A percentile compares a stretch with the other conserved stretches of the same genome.
These are phyloP conservation scores for Globisporangium perplexum DNA, from an alignment of 352 stramenopile genomes.

Conservation along the genomic window DNA sequence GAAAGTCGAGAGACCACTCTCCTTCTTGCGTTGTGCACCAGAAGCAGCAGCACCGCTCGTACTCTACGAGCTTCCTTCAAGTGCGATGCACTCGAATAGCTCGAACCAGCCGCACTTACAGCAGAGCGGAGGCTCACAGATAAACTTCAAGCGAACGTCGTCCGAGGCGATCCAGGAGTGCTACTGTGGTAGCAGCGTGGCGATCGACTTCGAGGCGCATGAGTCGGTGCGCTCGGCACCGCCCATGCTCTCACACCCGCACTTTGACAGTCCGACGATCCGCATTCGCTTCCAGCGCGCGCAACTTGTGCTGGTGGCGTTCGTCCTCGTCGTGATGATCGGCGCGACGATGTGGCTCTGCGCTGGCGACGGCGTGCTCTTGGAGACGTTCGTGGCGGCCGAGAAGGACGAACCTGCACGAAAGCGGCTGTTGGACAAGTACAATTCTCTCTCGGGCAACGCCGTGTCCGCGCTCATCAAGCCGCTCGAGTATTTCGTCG, in stretches of 20 bases:
- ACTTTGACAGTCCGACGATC: not conserved
- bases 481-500: slow-evolving; percentile 6
- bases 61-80: too few relatives aligned
- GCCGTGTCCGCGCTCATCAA: not conserved
- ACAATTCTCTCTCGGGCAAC: slow-evolving; percentile 7
- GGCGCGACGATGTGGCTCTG: not conserved
- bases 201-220: not conserved
- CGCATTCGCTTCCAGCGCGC: not conserved
- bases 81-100: too few relatives aligned
- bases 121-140: too few relatives aligned
- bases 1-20: too few relatives aligned
- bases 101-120: too few relatives aligned
- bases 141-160: not conserved
- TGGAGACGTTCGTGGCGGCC: slow-evolving; percentile 1
- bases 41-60: too few relatives aligned
- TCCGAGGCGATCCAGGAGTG: not conserved
- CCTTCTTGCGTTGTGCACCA: too few relatives aligned
- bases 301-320: not conserved
- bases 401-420: not conserved
- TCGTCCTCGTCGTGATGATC: not conserved
- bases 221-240: not conserved
- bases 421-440: not conserved
- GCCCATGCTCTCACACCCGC: not conserved
- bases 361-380: not conserved
- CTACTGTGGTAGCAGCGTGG: not conserved